These are phyloP conservation scores for Pythium rhizo-oryzae DNA, from an alignment of 352 stramenopile species.

Conservation along the genomic window DNA sequence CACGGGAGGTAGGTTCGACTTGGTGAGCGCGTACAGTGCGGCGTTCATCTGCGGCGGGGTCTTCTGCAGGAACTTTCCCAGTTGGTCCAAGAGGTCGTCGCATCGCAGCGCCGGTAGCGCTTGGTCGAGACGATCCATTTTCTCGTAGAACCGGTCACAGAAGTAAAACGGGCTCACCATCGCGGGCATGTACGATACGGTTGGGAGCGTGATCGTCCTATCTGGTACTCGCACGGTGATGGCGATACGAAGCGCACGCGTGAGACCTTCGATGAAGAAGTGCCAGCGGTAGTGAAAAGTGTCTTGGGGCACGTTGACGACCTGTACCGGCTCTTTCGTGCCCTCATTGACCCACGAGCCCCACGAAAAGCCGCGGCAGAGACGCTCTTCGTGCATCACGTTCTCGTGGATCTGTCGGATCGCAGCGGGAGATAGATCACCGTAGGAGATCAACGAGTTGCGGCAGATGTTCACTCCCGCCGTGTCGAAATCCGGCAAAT, in stretches of 20 bases:
- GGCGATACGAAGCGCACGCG: no score
- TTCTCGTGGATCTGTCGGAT: slow-evolving; percentile 58
- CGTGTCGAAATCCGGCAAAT: slow-evolving; percentile 45
- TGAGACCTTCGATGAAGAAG: no score
- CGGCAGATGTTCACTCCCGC: slow-evolving; percentile 33
- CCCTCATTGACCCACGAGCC: slow-evolving; percentile 34
- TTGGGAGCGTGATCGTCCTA: no score
- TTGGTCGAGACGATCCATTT: background rate
- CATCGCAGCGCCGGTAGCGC: background rate
- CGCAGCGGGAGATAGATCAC: slow-evolving; percentile 41
- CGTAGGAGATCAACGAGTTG: slow-evolving; percentile 39
- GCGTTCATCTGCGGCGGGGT: background rate
- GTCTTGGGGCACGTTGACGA: no score
- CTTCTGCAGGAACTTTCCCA: background rate
- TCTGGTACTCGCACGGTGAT: no score
- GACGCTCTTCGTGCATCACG: slow-evolving; percentile 14
- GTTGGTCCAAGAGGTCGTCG: background rate
- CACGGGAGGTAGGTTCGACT: background rate
- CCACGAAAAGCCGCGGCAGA: slow-evolving; percentile 52
- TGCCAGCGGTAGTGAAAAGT: background rate
- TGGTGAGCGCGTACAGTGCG: background rate
- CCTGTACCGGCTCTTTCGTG: background rate
- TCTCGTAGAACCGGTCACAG: no score
- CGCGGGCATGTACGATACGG: no score
- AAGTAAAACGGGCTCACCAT: no score